Evolutionary conservation across 2,329 filamentous ascomycete species (phyloP).

Genomic region (Thielaviopsis ethacetica): DNA sequence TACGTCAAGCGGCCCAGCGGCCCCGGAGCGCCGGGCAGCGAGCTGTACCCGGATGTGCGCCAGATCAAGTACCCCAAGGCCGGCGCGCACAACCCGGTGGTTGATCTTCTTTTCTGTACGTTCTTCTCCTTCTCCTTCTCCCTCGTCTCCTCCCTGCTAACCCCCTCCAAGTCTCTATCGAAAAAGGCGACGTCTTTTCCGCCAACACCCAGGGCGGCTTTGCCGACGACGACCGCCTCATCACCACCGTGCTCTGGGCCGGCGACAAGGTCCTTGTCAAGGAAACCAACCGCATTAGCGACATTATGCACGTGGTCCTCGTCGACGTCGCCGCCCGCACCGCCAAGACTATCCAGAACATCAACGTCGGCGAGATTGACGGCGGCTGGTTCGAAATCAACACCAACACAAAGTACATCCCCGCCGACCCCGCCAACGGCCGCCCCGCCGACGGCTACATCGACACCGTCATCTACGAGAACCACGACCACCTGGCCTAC

Average conservation of each 20-base stretch:
- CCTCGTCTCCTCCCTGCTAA: background rate
- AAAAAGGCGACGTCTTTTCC: slow-evolving; percentile 59
- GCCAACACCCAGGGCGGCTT: slow-evolving; percentile 68
- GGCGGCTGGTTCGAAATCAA: slow-evolving; percentile 96
- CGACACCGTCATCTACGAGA: slow-evolving; percentile 72
- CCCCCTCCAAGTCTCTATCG: slow-evolving; percentile 47
- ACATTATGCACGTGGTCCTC: slow-evolving; percentile 72
- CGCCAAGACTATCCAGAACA: slow-evolving; percentile 62
- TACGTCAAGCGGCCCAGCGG: slow-evolving; percentile 79
- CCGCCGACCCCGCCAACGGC: slow-evolving; percentile 61
- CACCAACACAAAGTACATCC: slow-evolving; percentile 70
- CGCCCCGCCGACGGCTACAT: slow-evolving; percentile 78
- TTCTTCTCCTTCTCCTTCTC: background rate
- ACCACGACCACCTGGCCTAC: slow-evolving; percentile 83
- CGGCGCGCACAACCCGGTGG: slow-evolving; percentile 80
- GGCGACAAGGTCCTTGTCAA: slow-evolving; percentile 72
- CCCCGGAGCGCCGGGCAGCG: slow-evolving; percentile 52
- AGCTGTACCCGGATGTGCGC: slow-evolving; percentile 78
- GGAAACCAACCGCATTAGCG: slow-evolving; percentile 87
- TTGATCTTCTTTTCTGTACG: slow-evolving; percentile 61
- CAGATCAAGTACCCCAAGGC: slow-evolving; percentile 97
- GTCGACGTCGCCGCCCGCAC: slow-evolving; percentile 60
- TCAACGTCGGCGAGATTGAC: slow-evolving; percentile 71
- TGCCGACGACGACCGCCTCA: slow-evolving; percentile 63
- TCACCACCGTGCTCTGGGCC: slow-evolving; percentile 87